Base-by-base conservation (phyloP, 345 rosid genomes). In the Eucalyptus caleyi region DNA sequence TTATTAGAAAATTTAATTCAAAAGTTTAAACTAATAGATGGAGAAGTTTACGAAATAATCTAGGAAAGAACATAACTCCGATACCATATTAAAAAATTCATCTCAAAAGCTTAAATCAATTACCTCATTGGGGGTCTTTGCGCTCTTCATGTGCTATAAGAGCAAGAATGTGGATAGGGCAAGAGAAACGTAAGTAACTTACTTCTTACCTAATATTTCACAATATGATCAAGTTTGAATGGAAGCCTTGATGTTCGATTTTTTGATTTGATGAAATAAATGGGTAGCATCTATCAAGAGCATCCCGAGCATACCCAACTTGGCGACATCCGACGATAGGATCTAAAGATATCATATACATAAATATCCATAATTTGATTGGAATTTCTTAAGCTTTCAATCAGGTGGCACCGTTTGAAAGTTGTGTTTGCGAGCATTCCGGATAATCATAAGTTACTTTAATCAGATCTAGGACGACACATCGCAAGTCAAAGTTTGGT, bases 21-120 rank as follows among this genome's bases (percentile, higher is more conserved):
- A 62, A 62, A 62, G 0, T 62, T 62, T 30, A 62, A 62, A 14
- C 8, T 30, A 4, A 62, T 62, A 13, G 0, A 1, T 0, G 2
- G 2, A n/a, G 6, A 7, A 2, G 19, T n/a, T 7, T 6, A 65
- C 0, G 19, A 65, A 65, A 65, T 14, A 65, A 65, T 1, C 3
- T n/a, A n/a, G 3, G 6, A 3, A 0, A 30, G 18, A 15, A 7
- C 3, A 0, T 7, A 3, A 16, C 9, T n/a, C 16, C 34, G 1
- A 7, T 14, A 7, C 3, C 4, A 14, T n/a, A 1, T 65, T n/a
- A 6, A 3, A 65, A 65, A 65, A 4, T n/a, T 0, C 54, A n/a
- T 6, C 37, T 65, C 7, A 65, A 30, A 65, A 65, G 9, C 37
- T n/a, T 32, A 32, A 67, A 18, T 67, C 2, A 4, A 67, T 67